Base-by-base conservation (phyloP, 768 basidiomycete genomes). In the Mycena vulgaris region DNA sequence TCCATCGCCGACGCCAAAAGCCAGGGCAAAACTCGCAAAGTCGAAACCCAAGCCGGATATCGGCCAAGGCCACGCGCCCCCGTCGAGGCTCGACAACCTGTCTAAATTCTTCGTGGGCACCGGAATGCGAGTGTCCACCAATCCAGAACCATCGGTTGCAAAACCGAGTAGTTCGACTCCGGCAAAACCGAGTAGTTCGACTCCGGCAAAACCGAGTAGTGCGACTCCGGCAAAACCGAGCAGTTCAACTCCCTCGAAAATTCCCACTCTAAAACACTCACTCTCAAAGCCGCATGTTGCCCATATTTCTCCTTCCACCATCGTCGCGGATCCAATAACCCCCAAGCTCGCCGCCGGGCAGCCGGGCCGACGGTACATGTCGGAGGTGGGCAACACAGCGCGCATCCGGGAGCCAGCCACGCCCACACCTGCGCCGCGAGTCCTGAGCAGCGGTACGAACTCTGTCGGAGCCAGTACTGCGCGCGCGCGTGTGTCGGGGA, bases 51-150 rank as follows among this genome's bases (percentile, higher is more conserved):
- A 59, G 58, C 51, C 69, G 21, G 51, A 48, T 1, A 66, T 65
- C 23, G 68, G 67, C 13, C 28, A 67, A 28, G 72, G 68, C 17
- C 51, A 61, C 11, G 40, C 71, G 3, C 45, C 70, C 3, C 19
- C 56, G 23, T 69, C 68, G 21, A 51, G 30, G 21, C 58, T 68
- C 25, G 66, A 68, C 42, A 70, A 60, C 28, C 21, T 73, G 17
- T 73, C 71, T 31, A 73, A 69, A 19, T 69, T 69, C 55, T 73
- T 73, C 53, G 71, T 73, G 39, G 72, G 72, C 68, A 66, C 64
- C 3, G 72, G 68, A 21, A 48, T 73, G 57, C 68, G 72, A 5
- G 68, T 70, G 2, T 63, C 72, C 16, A 67, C 68, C 28, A 63
- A 56, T 33, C 68, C 72, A 16, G 68, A 73, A 27, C 40, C 33